Evolutionary conservation across 2,329 filamentous ascomycete species (phyloP).

Genomic region (Verticillium albo-atrum): DNA sequence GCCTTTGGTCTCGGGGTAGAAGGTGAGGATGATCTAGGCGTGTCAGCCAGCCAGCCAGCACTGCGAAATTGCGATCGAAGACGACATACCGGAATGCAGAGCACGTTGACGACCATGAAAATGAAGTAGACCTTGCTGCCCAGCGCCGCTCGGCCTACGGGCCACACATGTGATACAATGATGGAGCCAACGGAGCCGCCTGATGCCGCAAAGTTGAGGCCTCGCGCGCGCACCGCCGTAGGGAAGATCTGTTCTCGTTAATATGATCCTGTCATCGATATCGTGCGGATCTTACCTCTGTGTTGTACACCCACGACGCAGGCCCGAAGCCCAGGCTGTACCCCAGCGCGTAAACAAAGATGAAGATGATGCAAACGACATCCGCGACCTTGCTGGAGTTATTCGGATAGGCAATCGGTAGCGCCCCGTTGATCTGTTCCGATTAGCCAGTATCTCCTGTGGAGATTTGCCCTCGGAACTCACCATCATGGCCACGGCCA

Average conservation of each 20-base stretch:
- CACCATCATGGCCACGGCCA: constrained; percentile 50
- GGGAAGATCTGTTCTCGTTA: constrained; percentile 45
- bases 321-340: constrained; percentile 55
- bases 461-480: constrained; percentile 8
- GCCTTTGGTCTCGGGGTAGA: constrained; percentile 41
- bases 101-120: constrained; percentile 48
- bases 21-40: constrained; percentile 30
- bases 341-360: constrained; percentile 54
- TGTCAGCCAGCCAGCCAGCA: background rate
- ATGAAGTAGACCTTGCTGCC: constrained; percentile 53
- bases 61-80: background rate
- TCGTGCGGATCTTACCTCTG: constrained; percentile 35
- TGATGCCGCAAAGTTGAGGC: constrained; percentile 51
- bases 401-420: constrained; percentile 46
- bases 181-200: constrained; percentile 52
- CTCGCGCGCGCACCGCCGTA: constrained; percentile 50
- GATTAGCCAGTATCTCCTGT: background rate
- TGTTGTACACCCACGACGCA: constrained; percentile 55
- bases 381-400: constrained; percentile 44
- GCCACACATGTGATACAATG: constrained; percentile 51
- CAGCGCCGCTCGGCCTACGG: constrained; percentile 44
- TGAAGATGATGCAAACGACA: constrained; percentile 47
- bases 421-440: constrained; percentile 45
- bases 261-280: background rate
- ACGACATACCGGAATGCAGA: constrained; percentile 36